Conservation (phyloP, 2,329 filamentous ascomycete species). For the Clarireedia paspali region DNA sequence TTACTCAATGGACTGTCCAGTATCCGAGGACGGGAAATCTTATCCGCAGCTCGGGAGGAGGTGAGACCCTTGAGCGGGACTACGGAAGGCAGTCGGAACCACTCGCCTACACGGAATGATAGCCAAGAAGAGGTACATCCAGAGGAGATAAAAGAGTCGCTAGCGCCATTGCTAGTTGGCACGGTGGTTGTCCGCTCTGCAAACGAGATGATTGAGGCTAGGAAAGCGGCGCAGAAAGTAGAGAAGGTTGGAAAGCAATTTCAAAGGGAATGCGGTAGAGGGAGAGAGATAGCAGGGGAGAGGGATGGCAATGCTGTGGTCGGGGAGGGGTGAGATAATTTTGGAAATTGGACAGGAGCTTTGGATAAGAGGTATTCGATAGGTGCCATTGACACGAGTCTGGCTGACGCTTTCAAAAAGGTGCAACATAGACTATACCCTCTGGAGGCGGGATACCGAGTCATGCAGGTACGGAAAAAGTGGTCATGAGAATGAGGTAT, state of each 20-base stretch:
- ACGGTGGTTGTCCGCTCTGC: slow-evolving; percentile 45
- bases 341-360: neutral
- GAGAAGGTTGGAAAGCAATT: slow-evolving; percentile 48
- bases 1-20: neutral
- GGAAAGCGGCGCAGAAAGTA: slow-evolving; percentile 43
- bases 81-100: slow-evolving; percentile 11
- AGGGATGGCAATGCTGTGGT: neutral
- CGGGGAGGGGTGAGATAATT: neutral
- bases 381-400: neutral
- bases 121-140: neutral
- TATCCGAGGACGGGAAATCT: slow-evolving; percentile 2
- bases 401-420: neutral
- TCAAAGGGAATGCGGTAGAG: slow-evolving; percentile 42
- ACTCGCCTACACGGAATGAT: neutral
- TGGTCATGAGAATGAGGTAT: no score
- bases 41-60: slow-evolving; percentile 16
- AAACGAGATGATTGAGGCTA: slow-evolving; percentile 42
- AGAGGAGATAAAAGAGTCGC: neutral
- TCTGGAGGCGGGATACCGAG: no score
- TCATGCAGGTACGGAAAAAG: no score
- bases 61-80: slow-evolving; percentile 20
- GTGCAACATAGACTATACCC: no score
- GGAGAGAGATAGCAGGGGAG: slow-evolving; percentile 27
- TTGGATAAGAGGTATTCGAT: neutral
- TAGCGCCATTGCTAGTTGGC: slow-evolving; percentile 43